Base-by-base conservation (phyloP, 2,329 filamentous ascomycete species). In the Phoma sp. region DNA sequence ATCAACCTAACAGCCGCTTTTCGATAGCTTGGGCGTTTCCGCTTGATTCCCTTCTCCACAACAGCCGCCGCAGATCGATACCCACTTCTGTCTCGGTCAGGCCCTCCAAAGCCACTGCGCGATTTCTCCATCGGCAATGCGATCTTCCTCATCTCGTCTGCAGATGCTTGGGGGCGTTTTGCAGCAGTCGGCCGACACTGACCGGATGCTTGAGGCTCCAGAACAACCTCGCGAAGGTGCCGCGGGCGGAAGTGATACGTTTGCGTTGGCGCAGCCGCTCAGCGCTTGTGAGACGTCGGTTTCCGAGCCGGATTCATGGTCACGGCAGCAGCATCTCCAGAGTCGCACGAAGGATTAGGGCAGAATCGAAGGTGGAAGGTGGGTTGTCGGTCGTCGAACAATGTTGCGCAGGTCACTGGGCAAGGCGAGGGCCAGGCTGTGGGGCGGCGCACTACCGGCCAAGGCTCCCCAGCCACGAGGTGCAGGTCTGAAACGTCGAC, bases 1-100 rank as follows among this genome's bases (percentile, higher is more conserved):
- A 72, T 57, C 50, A 74, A 48, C 49, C 62, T 68, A 55, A 69
- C 70, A 12, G 72, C 72, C 46, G 71, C 69, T 43, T 65, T 62
- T 13, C 70, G 66, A 47, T 73, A 61, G 43, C 70, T 72, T 47
- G 65, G 63, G 53, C 64, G 64, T 58, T 73, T 73, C 55, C 61
- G 70, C 46, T 59, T 58, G 43, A 65, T 61, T 3, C 44, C 57
- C 51, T 58, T 61, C 48, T 54, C 49, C 36, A 51, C 55, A 48
- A 57, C 32, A 35, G 61, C 62, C 52, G 46, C 47, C 41, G 52
- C 51, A 49, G 48, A 48, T 57, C 47, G 47, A 48, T 52, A 56
- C 38, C 61, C 56, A 41, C 43, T 58, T 43, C 61, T 62, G 31
- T 55, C 52, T 39, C 59, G 60, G 40, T 67, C 67, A 48, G 58